Percentiles rank a stretch among this genome's conserved stretches.
Evolutionary conservation across 371 early-diverging fungal species (phyloP).

Genomic region (Lichtheimia corymbifera): DNA sequence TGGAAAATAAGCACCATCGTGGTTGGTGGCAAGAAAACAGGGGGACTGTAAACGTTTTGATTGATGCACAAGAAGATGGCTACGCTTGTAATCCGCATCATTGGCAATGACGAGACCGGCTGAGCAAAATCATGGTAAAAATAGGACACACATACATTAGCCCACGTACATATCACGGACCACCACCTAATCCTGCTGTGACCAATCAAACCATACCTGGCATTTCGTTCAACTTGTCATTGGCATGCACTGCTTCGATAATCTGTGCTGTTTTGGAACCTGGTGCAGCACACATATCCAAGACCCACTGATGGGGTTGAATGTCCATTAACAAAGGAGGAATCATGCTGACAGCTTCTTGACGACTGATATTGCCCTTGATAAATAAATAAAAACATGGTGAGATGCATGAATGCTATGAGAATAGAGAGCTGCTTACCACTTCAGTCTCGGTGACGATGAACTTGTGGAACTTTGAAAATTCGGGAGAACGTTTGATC

Average conservation of each 20-base stretch:
- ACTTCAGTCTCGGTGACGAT: constrained; percentile 94
- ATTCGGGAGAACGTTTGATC: constrained; percentile 73
- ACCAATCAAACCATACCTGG: constrained; percentile 49
- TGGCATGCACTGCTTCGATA: constrained; percentile 87
- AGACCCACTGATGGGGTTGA: constrained; percentile 82
- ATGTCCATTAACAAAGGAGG: constrained; percentile 95
- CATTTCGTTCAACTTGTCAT: constrained; percentile 58
- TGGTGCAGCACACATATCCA: constrained; percentile 94
- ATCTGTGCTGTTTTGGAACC: constrained; percentile 94
- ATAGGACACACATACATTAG: neutral
- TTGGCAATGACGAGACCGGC: constrained; percentile 96
- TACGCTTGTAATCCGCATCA: constrained; percentile 91
- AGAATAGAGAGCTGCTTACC: constrained; percentile 25
- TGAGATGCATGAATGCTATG: neutral
- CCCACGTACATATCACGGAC: neutral
- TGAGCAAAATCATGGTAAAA: neutral
- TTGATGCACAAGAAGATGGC: constrained; percentile 95
- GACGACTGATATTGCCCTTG: constrained; percentile 92
- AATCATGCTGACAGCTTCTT: constrained; percentile 99
- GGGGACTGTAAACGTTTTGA: constrained; percentile 91
- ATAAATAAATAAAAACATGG: neutral
- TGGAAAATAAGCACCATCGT: constrained; percentile 95
- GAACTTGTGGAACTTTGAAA: constrained; percentile 87
- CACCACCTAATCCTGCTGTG: too few species aligned
- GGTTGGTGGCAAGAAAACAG: constrained; percentile 93